phyloP scores from a whole-genome alignment of 2,329 filamentous ascomycete genomes.

The Botryotinia convoluta region DNA sequence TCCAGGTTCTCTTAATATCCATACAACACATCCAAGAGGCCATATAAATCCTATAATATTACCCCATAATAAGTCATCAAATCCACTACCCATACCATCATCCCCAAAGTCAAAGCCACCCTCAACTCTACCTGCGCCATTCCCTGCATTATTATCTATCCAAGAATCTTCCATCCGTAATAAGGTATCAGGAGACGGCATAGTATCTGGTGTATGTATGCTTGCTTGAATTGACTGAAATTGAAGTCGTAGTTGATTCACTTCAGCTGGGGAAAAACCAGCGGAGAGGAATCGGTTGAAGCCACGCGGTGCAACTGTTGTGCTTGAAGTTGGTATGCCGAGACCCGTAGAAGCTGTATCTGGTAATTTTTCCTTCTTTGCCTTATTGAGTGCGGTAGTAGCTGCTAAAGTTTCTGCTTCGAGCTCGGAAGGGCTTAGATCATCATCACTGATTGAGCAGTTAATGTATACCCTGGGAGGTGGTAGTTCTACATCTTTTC shows the following conservation, averaged over 20 bases:
- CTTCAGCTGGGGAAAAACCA: slow-evolving; percentile 79
- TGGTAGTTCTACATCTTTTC: slow-evolving; percentile 58
- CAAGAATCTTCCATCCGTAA: slow-evolving; percentile 82
- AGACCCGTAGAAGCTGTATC: slow-evolving; percentile 20
- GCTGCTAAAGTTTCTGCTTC: slow-evolving; percentile 55
- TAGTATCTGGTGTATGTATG: slow-evolving; percentile 81
- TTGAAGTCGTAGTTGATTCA: slow-evolving; percentile 80
- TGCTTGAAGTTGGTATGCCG: slow-evolving; percentile 24
- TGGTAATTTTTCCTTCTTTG: slow-evolving; percentile 22
- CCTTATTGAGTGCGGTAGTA: slow-evolving; percentile 25
- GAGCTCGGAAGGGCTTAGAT: slow-evolving; percentile 67
- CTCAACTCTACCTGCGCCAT: slow-evolving; percentile 40
- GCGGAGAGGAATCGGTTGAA: slow-evolving; percentile 83
- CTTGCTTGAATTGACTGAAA: slow-evolving; percentile 82
- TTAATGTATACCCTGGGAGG: slow-evolving; percentile 75
- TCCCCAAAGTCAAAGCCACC: slow-evolving; percentile 41
- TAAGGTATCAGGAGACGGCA: slow-evolving; percentile 76
- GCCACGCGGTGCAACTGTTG: slow-evolving; percentile 64
- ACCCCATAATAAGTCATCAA: slow-evolving; percentile 85
- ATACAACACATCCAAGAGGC: slow-evolving; percentile 81
- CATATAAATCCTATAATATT: slow-evolving; percentile 94
- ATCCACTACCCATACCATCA: slow-evolving; percentile 44
- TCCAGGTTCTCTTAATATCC: slow-evolving; percentile 82
- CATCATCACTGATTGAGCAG: slow-evolving; percentile 83
- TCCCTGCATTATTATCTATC: slow-evolving; percentile 68